Conservation (phyloP, 345 rosid genomes). For the Syzygium aromaticum region DNA sequence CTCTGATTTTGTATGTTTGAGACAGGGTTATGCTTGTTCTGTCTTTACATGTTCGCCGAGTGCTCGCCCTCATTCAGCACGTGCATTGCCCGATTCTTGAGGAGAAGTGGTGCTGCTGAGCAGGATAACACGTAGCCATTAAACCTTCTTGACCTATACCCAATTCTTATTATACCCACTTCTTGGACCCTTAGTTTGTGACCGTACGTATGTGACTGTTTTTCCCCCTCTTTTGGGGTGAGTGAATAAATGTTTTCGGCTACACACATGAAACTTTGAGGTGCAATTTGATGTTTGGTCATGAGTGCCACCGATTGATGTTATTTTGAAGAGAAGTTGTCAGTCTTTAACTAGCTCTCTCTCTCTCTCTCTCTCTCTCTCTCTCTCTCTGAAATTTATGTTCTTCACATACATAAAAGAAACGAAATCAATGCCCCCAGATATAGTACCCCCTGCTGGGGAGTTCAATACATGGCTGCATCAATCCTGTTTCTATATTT, state of each 20-base stretch:
- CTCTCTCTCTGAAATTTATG: not conserved
- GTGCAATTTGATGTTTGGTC: not conserved
- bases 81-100: slow-evolving; percentile 19
- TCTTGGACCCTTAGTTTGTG: not conserved
- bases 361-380: not conserved
- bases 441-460: not conserved
- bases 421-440: not conserved
- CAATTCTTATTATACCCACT: not conserved
- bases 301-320: not conserved
- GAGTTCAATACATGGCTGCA: not conserved
- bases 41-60: slow-evolving; percentile 60
- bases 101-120: slow-evolving; percentile 30
- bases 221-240: not conserved
- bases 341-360: not conserved
- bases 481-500: not conserved
- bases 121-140: slow-evolving; percentile 15
- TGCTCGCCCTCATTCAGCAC: slow-evolving; percentile 36
- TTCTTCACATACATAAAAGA: not conserved
- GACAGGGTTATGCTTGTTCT: slow-evolving; percentile 78
- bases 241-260: not conserved
- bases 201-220: not conserved
- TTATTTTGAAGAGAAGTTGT: not conserved
- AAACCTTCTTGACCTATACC: not conserved
- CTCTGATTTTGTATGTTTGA: not conserved
- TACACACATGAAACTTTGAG: not conserved